Conservation (phyloP, 164 flowering plant genomes). For the Tinospora cordifolia region DNA sequence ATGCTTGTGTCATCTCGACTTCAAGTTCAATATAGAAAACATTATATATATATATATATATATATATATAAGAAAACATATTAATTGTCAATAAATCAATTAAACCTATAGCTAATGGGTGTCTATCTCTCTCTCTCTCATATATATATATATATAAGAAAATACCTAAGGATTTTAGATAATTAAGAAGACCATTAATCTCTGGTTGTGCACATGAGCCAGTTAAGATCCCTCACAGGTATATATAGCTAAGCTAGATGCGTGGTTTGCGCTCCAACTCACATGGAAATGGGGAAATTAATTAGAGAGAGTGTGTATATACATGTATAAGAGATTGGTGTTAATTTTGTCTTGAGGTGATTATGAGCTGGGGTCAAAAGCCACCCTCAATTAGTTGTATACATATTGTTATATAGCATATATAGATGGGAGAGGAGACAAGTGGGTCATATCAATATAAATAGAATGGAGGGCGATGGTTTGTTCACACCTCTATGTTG, state of each 20-base stretch:
- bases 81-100: too few relatives aligned
- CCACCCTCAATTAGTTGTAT: background rate
- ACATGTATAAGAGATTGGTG: background rate
- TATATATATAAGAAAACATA: background rate
- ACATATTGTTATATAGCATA: background rate
- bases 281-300: background rate
- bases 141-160: too few relatives aligned
- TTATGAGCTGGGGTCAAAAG: background rate
- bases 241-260: background rate
- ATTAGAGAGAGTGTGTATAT: background rate
- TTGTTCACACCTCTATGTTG: conserved; percentile 3
- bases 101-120: too few relatives aligned
- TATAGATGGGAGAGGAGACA: background rate
- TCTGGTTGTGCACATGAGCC: background rate
- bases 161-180: background rate
- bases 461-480: background rate
- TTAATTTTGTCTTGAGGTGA: background rate
- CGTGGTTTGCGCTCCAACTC: background rate
- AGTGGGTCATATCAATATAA: background rate
- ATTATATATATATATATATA: background rate
- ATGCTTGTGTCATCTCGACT: too few relatives aligned
- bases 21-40: background rate
- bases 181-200: background rate
- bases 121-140: too few relatives aligned
- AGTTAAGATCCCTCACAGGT: background rate